Base-by-base conservation (phyloP, 495 filamentous ascomycete genomes). In the Trichoderma gamsii region DNA sequence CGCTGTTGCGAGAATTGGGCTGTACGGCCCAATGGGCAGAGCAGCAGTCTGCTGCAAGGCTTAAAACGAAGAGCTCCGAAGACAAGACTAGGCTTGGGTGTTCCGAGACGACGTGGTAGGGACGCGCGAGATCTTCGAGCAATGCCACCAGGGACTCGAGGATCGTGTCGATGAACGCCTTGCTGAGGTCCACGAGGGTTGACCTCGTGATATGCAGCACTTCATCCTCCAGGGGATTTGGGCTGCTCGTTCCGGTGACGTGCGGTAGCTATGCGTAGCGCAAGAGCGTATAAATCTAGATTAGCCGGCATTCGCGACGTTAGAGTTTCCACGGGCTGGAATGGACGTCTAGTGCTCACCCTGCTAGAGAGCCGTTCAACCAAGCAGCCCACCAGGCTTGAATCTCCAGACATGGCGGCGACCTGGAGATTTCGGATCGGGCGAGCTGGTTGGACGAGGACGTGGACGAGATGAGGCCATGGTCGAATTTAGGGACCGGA, bases 41-140 rank as follows among this genome's bases (percentile, higher is more conserved):
- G 71, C 85, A 87, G 73, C 87, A 89, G 73, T 89, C 87, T 71
- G 87, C 85, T 63, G 87, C 80, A 52, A 89, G 78, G 69, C 83
- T 82, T 69, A 89, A 76, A 32, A 87, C 74, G 72, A 86, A 87
- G 66, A 85, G 77, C 71, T 88, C 86, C 27, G 87, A 86, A 59
- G 85, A 79, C 41, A 86, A 76, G 18, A 88, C 79, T 65, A 85
- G 82, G 69, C 81, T 74, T 56, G 85, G 82, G 71, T 83, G 79
- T 67, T 77, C 72, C 59, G 80, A 68, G 66, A 80, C 71, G 67
- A 69, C 71, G 71, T 81, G 82, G 70, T 80, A 81, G 32, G 79
- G 78, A 21, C 79, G 80, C n/a, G 76, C 72, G 65, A 85, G 77
- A 18, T 84, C 81, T 73, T 85, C 82, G 35, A 83, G 73, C 23